Evolutionary conservation across 129 eudicot genomes (phyloP), one percentile per base, ranked within the genome.

Genomic region (Artemisia annua): DNA sequence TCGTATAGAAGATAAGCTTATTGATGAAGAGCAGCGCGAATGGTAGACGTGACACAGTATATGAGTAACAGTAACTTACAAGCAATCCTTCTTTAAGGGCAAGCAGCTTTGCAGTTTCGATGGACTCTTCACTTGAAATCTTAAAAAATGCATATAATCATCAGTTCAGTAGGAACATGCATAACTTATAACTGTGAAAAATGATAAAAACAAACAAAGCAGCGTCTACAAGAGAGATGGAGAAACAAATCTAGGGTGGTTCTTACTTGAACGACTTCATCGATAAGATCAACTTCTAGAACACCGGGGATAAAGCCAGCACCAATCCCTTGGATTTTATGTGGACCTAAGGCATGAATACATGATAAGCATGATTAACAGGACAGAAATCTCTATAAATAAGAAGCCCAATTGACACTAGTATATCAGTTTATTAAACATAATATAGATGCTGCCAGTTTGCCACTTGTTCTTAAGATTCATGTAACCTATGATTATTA

Each of bases 251-350:
- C 46, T 49, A 55, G 48, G 48, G 19, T 28, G 48, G 14, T 39
- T 46, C 89, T 88, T 85, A 91, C 97, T 81, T 88, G 96, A 73
- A 91, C 77, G 46, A 91, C 97, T 88, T 92, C 97, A 86, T 92
- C 93, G 49, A 92, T 78, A 11, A 92, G 67, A 60, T 80, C 67
- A 5, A 83, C 86, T 1, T 92, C 93, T 79, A 92, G 78, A 62
- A 86, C 91, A 75, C 91, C 94, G 66, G 97, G 96, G 77, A 92
- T 79, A 71, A 92, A 89, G 56, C 97, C 97, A 78, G 98, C 98
- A 62, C 98, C 98, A 73, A 92, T 81, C 20, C 98, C 98, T 84
- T 92, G 98, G 63, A 92, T 92, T 87, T 89, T 89, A 76, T 92
- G 98, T 16, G 98, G 98, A 69, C 98, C 98, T 90, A 46, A 51